Conservation (phyloP, 352 stramenopile genomes). For the Saprolegnia parasitica region DNA sequence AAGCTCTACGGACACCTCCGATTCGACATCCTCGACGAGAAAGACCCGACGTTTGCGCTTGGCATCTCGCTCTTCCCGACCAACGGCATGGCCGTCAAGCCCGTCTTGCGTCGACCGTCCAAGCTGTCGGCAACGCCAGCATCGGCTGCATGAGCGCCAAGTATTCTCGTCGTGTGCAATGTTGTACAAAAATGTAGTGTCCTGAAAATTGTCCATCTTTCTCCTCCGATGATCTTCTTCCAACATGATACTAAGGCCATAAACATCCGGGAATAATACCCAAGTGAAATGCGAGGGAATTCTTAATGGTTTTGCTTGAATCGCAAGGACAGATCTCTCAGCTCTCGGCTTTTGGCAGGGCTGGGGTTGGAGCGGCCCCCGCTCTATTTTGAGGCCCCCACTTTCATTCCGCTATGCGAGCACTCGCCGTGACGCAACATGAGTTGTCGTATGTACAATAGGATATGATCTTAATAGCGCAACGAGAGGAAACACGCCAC, state of each 20-base stretch:
- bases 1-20: slow-evolving; percentile 17
- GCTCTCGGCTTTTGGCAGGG: too few relatives aligned
- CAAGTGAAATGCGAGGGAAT: too few relatives aligned
- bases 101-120: slow-evolving; percentile 1
- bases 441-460: background rate
- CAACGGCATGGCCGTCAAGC: slow-evolving; percentile 3
- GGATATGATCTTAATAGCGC: slow-evolving; percentile 68
- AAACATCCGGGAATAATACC: too few relatives aligned
- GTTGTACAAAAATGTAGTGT: background rate
- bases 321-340: too few relatives aligned
- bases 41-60: background rate
- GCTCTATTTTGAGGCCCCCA: too few relatives aligned
- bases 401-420: too few relatives aligned
- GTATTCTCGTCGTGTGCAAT: background rate
- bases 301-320: too few relatives aligned
- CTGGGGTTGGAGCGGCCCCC: too few relatives aligned
- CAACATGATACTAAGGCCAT: too few relatives aligned
- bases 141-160: background rate
- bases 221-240: background rate
- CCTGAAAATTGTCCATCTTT: background rate
- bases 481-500: slow-evolving; percentile 92
- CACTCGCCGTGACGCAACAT: too few relatives aligned
- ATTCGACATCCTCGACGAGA: slow-evolving; percentile 8
- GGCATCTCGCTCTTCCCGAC: slow-evolving; percentile 26
- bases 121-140: background rate